These are phyloP conservation scores for Aegilops sharonensis DNA, from an alignment of 176 grass and related monocot species.

Conservation along the genomic window DNA sequence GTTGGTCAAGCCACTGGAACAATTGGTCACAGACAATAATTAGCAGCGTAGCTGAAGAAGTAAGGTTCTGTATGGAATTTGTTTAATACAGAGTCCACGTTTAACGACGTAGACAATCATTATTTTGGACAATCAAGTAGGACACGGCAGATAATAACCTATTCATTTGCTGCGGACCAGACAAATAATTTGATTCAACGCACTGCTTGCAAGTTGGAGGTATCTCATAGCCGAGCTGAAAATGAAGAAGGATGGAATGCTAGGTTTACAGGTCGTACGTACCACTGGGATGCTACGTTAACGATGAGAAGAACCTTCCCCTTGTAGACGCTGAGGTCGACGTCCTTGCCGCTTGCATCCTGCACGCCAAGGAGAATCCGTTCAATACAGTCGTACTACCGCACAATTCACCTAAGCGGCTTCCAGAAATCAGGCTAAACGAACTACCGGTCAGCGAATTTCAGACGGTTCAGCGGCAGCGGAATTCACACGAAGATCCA, in stretches of 20 bases:
- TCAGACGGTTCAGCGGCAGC: not conserved
- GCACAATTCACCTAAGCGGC: not conserved
- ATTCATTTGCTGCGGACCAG: not conserved
- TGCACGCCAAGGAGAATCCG: conserved; percentile 15
- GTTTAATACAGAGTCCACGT: not conserved
- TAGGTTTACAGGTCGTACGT: not conserved
- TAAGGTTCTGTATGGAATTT: not conserved
- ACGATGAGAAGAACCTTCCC: conserved; percentile 89
- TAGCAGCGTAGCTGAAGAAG: conserved; percentile 10
- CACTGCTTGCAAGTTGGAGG: not conserved
- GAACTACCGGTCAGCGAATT: not conserved
- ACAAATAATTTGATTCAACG: not conserved
- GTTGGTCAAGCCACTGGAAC: conserved; percentile 84
- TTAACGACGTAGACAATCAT: not conserved
- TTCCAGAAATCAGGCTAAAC: not conserved
- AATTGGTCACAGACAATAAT: conserved; percentile 22
- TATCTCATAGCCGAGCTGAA: not conserved
- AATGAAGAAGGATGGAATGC: not conserved
- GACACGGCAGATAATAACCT: not conserved
- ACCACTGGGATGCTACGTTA: conserved; percentile 96
- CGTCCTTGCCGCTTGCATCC: conserved; percentile 85
- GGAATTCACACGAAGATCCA: not conserved
- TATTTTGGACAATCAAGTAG: not conserved
- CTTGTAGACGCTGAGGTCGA: conserved; percentile 93
- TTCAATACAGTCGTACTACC: not conserved